A percentile compares a stretch with the other conserved stretches of the same genome.
Evolutionary conservation across 768 basidiomycete species (phyloP).

Genomic region (Hericium coralloides): DNA sequence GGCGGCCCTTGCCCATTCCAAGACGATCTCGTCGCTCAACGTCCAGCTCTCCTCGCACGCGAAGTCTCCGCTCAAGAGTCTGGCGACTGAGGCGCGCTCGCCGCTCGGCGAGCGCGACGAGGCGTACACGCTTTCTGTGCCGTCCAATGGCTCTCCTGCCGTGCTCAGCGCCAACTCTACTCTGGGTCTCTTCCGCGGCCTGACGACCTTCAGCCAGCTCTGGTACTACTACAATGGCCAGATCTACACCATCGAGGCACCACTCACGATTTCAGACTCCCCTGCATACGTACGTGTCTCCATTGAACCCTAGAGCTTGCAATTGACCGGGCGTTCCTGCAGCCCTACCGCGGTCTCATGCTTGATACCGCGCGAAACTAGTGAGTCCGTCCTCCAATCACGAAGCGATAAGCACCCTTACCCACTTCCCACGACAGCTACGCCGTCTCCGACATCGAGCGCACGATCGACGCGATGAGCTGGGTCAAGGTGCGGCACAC

Average conservation of each 20-base stretch:
- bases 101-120: conserved; percentile 33
- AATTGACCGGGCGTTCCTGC: not conserved
- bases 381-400: conserved; percentile 27
- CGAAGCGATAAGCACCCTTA: not conserved
- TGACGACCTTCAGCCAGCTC: conserved; percentile 48
- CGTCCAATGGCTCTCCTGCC: conserved; percentile 26
- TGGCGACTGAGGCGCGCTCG: conserved; percentile 21
- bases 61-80: conserved; percentile 23
- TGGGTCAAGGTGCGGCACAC: conserved; percentile 37
- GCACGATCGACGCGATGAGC: conserved; percentile 70
- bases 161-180: conserved; percentile 35
- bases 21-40: conserved; percentile 32
- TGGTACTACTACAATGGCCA: conserved; percentile 31
- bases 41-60: conserved; percentile 29
- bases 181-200: conserved; percentile 42
- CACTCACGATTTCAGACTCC: conserved; percentile 32
- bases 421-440: conserved; percentile 30
- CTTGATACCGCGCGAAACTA: conserved; percentile 76
- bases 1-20: conserved; percentile 28
- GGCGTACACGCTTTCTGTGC: conserved; percentile 33
- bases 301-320: not conserved
- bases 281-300: conserved; percentile 36
- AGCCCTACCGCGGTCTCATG: conserved; percentile 74
- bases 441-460: conserved; percentile 52
- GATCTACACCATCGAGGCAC: conserved; percentile 32